A percentile compares a stretch with the other conserved stretches of the same genome.
phyloP scores from a whole-genome alignment of 352 stramenopile genomes.

The Blastocystis sp. region DNA sequence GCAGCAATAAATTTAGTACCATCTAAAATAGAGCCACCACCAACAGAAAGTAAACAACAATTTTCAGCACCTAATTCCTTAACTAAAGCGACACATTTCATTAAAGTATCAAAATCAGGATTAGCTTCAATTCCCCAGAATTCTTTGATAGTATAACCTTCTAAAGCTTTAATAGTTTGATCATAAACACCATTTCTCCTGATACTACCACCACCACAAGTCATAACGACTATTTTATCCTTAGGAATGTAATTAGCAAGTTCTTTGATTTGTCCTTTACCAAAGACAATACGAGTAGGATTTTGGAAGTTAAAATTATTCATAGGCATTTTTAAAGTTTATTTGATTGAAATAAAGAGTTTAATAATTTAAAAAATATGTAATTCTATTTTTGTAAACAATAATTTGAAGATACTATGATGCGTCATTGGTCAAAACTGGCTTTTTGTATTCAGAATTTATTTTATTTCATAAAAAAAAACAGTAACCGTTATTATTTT shows the following conservation, averaged over 20 bases:
- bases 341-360: too few relatives aligned
- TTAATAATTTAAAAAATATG: too few relatives aligned
- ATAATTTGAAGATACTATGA: too few relatives aligned
- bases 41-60: slow-evolving; percentile 24
- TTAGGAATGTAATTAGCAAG: slow-evolving; percentile 19
- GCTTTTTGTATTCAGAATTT: too few relatives aligned
- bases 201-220: slow-evolving; percentile 33
- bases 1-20: slow-evolving; percentile 32
- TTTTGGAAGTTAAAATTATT: slow-evolving; percentile 35
- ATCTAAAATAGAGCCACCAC: slow-evolving; percentile 29
- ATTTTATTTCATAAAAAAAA: too few relatives aligned
- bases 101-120: slow-evolving; percentile 30
- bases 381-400: too few relatives aligned
- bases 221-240: slow-evolving; percentile 36
- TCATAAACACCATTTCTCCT: slow-evolving; percentile 35
- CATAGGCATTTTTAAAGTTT: slow-evolving; percentile 21
- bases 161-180: slow-evolving; percentile 20
- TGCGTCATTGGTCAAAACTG: too few relatives aligned
- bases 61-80: slow-evolving; percentile 32
- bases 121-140: slow-evolving; percentile 33
- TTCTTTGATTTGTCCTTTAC: slow-evolving; percentile 31
- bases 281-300: slow-evolving; percentile 32
- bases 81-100: slow-evolving; percentile 19
- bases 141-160: slow-evolving; percentile 25
- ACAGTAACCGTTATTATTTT: too few relatives aligned